A percentile compares a stretch with the other conserved stretches of the same genome.
Conservation (phyloP, 2,329 filamentous ascomycete species). For the Lachnellula suecica region DNA sequence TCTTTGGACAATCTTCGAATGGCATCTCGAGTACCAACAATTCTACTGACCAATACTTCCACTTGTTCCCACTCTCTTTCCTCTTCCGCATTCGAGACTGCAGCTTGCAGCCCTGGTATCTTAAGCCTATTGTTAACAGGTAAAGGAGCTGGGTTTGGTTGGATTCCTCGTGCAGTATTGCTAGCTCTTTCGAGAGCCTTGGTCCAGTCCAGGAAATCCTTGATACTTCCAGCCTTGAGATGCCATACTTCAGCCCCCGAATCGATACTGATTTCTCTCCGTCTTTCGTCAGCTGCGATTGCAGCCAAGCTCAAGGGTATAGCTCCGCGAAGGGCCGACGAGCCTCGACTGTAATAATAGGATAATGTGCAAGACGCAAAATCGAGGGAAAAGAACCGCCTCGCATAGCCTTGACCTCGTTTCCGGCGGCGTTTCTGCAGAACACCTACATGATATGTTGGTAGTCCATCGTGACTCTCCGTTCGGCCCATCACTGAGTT, state of each 20-base stretch:
- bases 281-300: conserved; percentile 83
- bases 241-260: conserved; percentile 98
- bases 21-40: conserved; percentile 86
- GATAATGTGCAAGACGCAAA: conserved; percentile 92
- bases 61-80: conserved; percentile 85
- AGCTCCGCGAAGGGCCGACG: conserved; percentile 85
- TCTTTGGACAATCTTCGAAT: conserved; percentile 84
- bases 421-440: conserved; percentile 90
- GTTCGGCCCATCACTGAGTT: conserved; percentile 53
- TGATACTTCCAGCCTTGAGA: conserved; percentile 75
- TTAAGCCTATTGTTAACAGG: conserved; percentile 34
- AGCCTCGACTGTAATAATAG: conserved; percentile 94
- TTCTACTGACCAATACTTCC: conserved; percentile 79
- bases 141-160: conserved; percentile 32
- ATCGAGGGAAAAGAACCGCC: conserved; percentile 93
- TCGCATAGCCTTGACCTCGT: conserved; percentile 88
- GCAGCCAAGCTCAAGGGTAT: conserved; percentile 90
- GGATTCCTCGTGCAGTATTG: conserved; percentile 57
- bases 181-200: conserved; percentile 81
- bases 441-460: conserved; percentile 76
- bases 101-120: conserved; percentile 24
- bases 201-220: conserved; percentile 88
- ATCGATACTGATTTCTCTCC: conserved; percentile 92
- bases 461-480: conserved; percentile 41
- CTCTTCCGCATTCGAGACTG: conserved; percentile 49